phyloP scores from a whole-genome alignment of 1,284 basidiomycete genomes.

The Sanghuangporus weigelae region DNA sequence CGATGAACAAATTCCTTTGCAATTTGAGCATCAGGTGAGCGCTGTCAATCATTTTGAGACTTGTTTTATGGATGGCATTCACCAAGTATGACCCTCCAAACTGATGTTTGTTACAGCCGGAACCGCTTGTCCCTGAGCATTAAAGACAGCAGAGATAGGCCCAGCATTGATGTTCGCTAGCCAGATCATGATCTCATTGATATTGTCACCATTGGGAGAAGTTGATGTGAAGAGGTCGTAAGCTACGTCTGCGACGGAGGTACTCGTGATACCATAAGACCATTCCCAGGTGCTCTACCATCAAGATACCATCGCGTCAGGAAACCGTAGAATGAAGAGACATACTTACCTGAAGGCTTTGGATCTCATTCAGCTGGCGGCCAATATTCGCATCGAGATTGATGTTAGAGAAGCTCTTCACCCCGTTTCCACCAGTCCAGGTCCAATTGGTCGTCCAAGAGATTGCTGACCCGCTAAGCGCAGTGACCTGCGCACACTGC shows the following conservation, averaged over 20 bases:
- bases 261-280: constrained; percentile 29
- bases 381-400: constrained; percentile 47
- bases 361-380: constrained; percentile 47
- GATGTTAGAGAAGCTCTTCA: constrained; percentile 62
- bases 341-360: constrained; percentile 44
- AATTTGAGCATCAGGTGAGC: not conserved
- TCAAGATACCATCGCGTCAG: not conserved
- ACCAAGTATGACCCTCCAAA: constrained; percentile 49
- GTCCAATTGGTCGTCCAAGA: constrained; percentile 50
- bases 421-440: constrained; percentile 45
- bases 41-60: not conserved
- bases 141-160: constrained; percentile 48
- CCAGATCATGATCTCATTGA: constrained; percentile 67
- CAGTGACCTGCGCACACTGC: constrained; percentile 46
- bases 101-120: constrained; percentile 39
- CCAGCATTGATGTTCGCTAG: constrained; percentile 53
- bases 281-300: constrained; percentile 39
- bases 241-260: constrained; percentile 43
- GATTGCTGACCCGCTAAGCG: constrained; percentile 39
- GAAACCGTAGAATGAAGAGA: constrained; percentile 16
- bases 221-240: constrained; percentile 61
- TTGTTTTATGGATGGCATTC: not conserved
- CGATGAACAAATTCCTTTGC: constrained; percentile 52
- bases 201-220: constrained; percentile 41
- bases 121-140: constrained; percentile 26